Percentiles rank a stretch among this genome's conserved stretches.
These are phyloP conservation scores for Leishmania martiniquensis DNA, from an alignment of 208 protist species.

Conservation along the genomic window DNA sequence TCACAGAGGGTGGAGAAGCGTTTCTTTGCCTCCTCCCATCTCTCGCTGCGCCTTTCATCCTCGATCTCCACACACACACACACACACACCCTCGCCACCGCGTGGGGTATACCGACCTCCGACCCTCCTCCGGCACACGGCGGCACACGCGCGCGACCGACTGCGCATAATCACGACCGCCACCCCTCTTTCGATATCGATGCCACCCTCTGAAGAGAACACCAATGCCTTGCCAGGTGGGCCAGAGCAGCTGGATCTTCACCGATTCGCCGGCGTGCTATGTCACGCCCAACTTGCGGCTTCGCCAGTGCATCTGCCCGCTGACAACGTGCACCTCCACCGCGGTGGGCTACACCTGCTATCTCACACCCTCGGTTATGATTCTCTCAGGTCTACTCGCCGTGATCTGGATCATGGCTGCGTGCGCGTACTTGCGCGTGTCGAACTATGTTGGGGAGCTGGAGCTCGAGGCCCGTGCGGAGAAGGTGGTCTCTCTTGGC, in stretches of 20 bases:
- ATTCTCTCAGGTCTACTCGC: constrained; percentile 63
- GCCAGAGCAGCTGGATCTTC: constrained; percentile 60
- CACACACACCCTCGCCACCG: not conserved
- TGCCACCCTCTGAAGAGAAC: not conserved
- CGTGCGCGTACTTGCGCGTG: constrained; percentile 71
- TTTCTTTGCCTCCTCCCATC: not conserved
- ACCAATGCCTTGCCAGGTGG: constrained; percentile 47
- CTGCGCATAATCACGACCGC: not conserved
- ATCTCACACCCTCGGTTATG: constrained; percentile 62
- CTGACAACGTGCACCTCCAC: constrained; percentile 63
- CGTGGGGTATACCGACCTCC: not conserved
- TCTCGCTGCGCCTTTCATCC: not conserved
- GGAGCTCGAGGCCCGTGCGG: constrained; percentile 39
- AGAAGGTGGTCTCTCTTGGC: constrained; percentile 31
- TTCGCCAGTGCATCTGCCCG: constrained; percentile 80
- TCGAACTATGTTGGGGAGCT: constrained; percentile 48
- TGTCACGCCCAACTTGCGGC: constrained; percentile 50
- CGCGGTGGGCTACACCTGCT: constrained; percentile 46
- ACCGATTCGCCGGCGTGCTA: constrained; percentile 82
- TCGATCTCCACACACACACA: constrained; percentile 6
- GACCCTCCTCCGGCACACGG: too few relatives aligned
- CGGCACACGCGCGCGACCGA: not conserved
- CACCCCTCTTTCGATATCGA: not conserved
- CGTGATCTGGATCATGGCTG: constrained; percentile 63
- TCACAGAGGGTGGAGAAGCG: too few relatives aligned